A percentile compares a stretch with the other conserved stretches of the same genome.
These are phyloP conservation scores for Pisolithus marmoratus DNA, from an alignment of 768 basidiomycete species.

Conservation along the genomic window DNA sequence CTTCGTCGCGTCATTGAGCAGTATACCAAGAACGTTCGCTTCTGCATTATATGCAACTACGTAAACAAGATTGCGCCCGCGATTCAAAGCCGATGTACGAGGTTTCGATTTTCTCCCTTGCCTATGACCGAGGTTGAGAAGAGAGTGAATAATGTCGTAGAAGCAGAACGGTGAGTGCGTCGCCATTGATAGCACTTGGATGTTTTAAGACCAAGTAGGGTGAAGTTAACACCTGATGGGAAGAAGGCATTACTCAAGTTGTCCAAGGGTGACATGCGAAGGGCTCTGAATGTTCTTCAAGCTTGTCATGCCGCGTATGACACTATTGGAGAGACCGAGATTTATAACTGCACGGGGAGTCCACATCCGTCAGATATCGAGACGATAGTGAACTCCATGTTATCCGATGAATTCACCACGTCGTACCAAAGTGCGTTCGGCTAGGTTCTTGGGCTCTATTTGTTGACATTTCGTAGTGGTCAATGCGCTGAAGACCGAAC, in stretches of 20 bases:
- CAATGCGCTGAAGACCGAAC: conserved; percentile 78
- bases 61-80: conserved; percentile 99
- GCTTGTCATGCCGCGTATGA: conserved; percentile 98
- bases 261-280: conserved; percentile 96
- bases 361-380: conserved; percentile 96
- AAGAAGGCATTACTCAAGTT: conserved; percentile 86
- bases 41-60: conserved; percentile 99
- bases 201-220: conserved; percentile 41
- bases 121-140: conserved; percentile 83
- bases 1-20: conserved; percentile 97
- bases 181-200: background rate
- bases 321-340: conserved; percentile 76
- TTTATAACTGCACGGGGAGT: conserved; percentile 96
- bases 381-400: conserved; percentile 90
- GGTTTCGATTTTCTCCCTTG: conserved; percentile 94
- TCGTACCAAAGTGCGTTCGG: conserved; percentile 65
- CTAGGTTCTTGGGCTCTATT: background rate
- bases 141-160: conserved; percentile 70
- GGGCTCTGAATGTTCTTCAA: conserved; percentile 93
- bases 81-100: conserved; percentile 96
- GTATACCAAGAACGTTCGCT: conserved; percentile 97
- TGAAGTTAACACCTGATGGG: conserved; percentile 82
- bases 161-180: conserved; percentile 69
- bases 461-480: conserved; percentile 58
- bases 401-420: conserved; percentile 92